Evolutionary conservation across 2,329 filamentous ascomycete species (phyloP).

Genomic region (Arachnomyces sp.): DNA sequence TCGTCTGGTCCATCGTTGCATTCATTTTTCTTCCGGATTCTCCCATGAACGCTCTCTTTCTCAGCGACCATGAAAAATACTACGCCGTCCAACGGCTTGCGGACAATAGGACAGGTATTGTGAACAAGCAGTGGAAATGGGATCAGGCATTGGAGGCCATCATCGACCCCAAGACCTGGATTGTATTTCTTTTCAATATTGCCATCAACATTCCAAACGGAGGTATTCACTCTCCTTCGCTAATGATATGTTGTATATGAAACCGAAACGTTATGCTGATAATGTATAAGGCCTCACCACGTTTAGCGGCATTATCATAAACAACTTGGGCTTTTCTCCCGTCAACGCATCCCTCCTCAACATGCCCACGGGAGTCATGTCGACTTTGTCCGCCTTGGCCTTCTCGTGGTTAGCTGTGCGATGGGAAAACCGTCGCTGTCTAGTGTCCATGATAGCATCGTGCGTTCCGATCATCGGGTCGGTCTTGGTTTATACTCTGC

Average conservation of each 20-base stretch:
- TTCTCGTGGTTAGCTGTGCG: slow-evolving; percentile 25
- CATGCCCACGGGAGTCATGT: slow-evolving; percentile 30
- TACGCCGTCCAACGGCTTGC: slow-evolving; percentile 36
- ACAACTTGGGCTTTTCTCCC: slow-evolving; percentile 29
- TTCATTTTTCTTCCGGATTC: slow-evolving; percentile 39
- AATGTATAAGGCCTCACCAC: slow-evolving; percentile 22
- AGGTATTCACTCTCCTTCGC: slow-evolving; percentile 18
- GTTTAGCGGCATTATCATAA: slow-evolving; percentile 33
- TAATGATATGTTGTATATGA: neutral
- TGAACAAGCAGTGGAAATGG: slow-evolving; percentile 22
- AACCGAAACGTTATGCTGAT: neutral
- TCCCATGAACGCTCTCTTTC: slow-evolving; percentile 46
- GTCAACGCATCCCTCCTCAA: slow-evolving; percentile 30
- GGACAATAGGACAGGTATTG: slow-evolving; percentile 33
- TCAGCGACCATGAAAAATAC: slow-evolving; percentile 46
- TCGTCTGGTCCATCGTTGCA: slow-evolving; percentile 44
- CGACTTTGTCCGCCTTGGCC: slow-evolving; percentile 23
- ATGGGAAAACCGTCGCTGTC: slow-evolving; percentile 22
- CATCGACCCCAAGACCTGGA: slow-evolving; percentile 32
- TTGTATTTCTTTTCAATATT: slow-evolving; percentile 27
- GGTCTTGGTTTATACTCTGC: slow-evolving; percentile 22
- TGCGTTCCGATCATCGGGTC: slow-evolving; percentile 25
- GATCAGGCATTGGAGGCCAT: slow-evolving; percentile 24
- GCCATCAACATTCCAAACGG: slow-evolving; percentile 32
- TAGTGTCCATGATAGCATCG: slow-evolving; percentile 24